Base-by-base conservation (phyloP, 1,284 basidiomycete species). In the Golubevia sp. region DNA sequence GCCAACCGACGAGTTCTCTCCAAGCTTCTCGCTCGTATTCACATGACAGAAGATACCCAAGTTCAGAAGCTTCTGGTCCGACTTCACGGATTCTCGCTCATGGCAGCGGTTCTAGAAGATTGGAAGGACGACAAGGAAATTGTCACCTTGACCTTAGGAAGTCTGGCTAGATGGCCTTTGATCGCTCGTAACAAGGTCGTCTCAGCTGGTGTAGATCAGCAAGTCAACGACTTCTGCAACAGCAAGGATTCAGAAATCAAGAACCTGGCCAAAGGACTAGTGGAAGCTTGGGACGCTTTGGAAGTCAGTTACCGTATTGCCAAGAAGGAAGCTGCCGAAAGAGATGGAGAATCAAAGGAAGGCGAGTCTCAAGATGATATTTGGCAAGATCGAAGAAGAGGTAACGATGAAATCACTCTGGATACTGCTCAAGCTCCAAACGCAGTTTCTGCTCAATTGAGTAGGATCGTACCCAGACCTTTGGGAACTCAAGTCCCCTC, bases 121-220 rank as follows among this genome's bases (percentile, higher is more conserved):
- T 87, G 94, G 77, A 83, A 84, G 15, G 87, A 88, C 27, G 92
- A 98, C 73, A 71, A 86, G 24, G 91, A 94, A 49, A 87, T 97
- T 30, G 86, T 91, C 34, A 84, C 88, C 7, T 85, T 91, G 91
- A 70, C 63, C 89, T 85, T 82, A 50, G 62, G 71, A 23, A 72
- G 73, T 53, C 61, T 76, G 13, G 68, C 66, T 3, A 63, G 71
- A 49, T 97, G 94, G 94, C 93, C 93, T 0, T 85, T 97, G 25
- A 87, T 93, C 57, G 90, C 91, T 58, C 89, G 92, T 56, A 97
- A 97, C 86, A 99, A 99, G 85, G 90, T 99, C 38, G 92, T 87
- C 87, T 6, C 89, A 89, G 61, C 88, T 90, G 69, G 88, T 88
- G 67, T 82, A 7, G 79, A 78, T 24, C 62, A 66, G 13, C 70